phyloP scores from a whole-genome alignment of 441 rosid species.

The California macrophylla region DNA sequence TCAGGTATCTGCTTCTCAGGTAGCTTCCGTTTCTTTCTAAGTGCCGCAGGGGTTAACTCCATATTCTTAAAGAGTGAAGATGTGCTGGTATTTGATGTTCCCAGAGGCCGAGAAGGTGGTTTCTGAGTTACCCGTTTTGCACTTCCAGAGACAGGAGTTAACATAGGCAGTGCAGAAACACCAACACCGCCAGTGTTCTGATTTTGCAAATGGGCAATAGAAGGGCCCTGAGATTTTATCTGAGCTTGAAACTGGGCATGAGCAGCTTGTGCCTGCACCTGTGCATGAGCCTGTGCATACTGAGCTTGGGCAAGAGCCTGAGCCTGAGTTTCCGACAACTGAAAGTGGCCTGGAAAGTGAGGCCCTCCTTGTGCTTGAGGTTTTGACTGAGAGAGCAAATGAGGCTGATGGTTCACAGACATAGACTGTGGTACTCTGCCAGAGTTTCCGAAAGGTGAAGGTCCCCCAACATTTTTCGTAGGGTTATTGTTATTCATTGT shows the following conservation, averaged over 20 bases:
- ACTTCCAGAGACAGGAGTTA: constrained; percentile 48
- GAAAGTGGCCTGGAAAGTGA: constrained; percentile 69
- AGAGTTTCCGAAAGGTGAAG: constrained; percentile 64
- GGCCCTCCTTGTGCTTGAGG: constrained; percentile 45
- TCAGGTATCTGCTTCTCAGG: constrained; percentile 79
- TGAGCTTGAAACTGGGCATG: constrained; percentile 77
- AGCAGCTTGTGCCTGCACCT: constrained; percentile 46
- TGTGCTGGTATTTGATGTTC: constrained; percentile 42
- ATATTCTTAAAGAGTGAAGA: constrained; percentile 55
- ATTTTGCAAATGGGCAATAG: constrained; percentile 44
- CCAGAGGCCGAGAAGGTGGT: constrained; percentile 65
- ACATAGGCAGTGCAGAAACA: constrained; percentile 54
- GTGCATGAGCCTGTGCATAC: constrained; percentile 40
- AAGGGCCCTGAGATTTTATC: constrained; percentile 47
- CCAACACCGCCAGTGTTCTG: constrained; percentile 35
- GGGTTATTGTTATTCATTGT: constrained; percentile 47
- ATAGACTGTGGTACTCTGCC: constrained; percentile 50
- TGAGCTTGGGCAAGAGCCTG: constrained; percentile 54
- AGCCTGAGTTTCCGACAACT: constrained; percentile 68
- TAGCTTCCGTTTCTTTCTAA: constrained; percentile 78
- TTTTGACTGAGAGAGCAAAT: constrained; percentile 42
- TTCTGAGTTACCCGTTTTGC: constrained; percentile 60
- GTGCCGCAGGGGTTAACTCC: constrained; percentile 78
- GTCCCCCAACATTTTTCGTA: constrained; percentile 49
- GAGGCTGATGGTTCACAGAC: constrained; percentile 42